Conservation (phyloP, 2,329 filamentous ascomycete genomes). For the Leptodontidium sp. region DNA sequence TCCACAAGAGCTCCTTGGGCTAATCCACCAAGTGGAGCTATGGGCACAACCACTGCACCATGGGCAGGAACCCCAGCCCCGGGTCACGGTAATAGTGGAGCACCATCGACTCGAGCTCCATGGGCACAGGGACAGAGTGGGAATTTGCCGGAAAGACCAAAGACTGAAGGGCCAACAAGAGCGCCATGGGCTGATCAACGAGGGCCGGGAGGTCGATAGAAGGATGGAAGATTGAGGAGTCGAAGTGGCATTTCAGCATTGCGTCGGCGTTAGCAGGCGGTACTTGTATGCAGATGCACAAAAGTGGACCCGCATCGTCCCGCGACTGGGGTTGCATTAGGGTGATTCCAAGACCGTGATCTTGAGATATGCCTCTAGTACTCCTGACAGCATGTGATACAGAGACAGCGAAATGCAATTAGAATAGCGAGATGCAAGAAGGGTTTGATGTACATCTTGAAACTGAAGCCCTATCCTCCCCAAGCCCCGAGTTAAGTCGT, state of each 20-base stretch:
- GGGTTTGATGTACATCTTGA: slow-evolving; percentile 12
- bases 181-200: slow-evolving; percentile 49
- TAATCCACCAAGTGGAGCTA: slow-evolving; percentile 25
- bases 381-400: neutral
- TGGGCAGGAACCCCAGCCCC: slow-evolving; percentile 23
- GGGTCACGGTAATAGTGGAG: slow-evolving; percentile 2
- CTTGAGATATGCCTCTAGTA: neutral
- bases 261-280: slow-evolving; percentile 15
- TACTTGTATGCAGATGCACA: slow-evolving; percentile 4
- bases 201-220: slow-evolving; percentile 17
- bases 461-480: neutral
- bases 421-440: neutral
- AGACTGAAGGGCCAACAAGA: slow-evolving; percentile 45
- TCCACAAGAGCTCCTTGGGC: slow-evolving; percentile 44
- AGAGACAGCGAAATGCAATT: neutral
- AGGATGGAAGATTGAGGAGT: neutral
- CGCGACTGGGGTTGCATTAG: slow-evolving; percentile 8
- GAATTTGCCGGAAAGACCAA: slow-evolving; percentile 2
- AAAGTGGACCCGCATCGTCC: slow-evolving; percentile 14
- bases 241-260: neutral
- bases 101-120: slow-evolving; percentile 43
- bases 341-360: neutral
- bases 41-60: slow-evolving; percentile 42
- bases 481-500: neutral
- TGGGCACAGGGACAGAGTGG: slow-evolving; percentile 28